Evolutionary conservation across 2,329 filamentous ascomycete species (phyloP).

Genomic region (Aspergillus viridinutans): DNA sequence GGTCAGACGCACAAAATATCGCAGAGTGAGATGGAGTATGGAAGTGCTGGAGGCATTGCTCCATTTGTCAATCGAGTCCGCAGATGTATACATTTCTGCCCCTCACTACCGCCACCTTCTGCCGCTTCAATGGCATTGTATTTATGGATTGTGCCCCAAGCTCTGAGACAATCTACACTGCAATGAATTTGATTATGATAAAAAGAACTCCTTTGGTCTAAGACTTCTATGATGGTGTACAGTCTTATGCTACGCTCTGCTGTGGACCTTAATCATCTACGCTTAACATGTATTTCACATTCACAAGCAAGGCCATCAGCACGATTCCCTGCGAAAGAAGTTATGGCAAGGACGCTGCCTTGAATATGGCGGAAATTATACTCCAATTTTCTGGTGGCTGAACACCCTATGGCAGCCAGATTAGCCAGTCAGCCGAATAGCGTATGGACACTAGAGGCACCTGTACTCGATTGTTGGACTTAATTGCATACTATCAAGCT

Average conservation of each 20-base stretch:
- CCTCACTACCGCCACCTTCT: slow-evolving; percentile 6
- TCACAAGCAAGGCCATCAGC: background rate
- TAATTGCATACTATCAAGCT: too few species aligned
- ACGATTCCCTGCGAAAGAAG: too few species aligned
- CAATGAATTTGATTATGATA: background rate
- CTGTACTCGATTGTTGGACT: too few species aligned
- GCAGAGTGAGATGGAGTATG: background rate
- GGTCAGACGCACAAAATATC: background rate
- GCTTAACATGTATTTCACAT: background rate
- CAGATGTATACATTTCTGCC: slow-evolving; percentile 4
- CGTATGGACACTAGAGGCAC: too few species aligned
- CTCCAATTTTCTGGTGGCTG: too few species aligned
- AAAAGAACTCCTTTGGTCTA: too few species aligned
- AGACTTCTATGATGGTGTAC: background rate
- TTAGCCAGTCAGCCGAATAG: too few species aligned
- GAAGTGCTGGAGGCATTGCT: background rate
- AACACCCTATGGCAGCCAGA: too few species aligned
- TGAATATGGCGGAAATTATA: too few species aligned
- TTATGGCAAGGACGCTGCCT: too few species aligned
- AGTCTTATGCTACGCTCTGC: background rate
- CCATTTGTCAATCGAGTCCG: background rate
- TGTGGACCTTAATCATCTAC: background rate
- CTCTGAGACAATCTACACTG: background rate
- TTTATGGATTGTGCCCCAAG: background rate
- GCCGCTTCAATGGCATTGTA: slow-evolving; percentile 2